phyloP scores from a whole-genome alignment of 805 yeast species.

The Candida manassasensis region DNA sequence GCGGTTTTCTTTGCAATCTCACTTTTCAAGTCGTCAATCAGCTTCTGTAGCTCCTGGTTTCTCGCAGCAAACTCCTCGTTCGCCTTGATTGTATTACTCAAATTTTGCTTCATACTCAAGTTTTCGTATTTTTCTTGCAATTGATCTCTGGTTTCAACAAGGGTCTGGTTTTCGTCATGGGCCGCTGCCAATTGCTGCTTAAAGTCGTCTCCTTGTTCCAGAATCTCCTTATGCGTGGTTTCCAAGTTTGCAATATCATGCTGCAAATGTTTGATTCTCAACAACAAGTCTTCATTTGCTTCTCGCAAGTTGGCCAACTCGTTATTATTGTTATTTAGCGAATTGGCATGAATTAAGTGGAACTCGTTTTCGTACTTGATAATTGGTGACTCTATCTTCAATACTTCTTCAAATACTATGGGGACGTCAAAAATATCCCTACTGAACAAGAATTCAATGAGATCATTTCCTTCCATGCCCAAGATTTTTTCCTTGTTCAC shows the following conservation, averaged over 20 bases:
- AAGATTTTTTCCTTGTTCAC: conserved; percentile 14
- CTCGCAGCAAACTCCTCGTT: conserved; percentile 34
- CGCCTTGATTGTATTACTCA: conserved; percentile 35
- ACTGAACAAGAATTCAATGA: conserved; percentile 17
- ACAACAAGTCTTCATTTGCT: conserved; percentile 27
- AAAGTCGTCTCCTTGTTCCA: conserved; percentile 27
- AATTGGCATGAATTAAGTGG: conserved; percentile 34
- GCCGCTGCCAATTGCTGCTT: conserved; percentile 18
- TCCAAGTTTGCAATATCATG: conserved; percentile 25
- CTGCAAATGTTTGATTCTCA: conserved; percentile 22
- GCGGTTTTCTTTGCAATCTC: conserved; percentile 1
- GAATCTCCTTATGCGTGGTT: conserved; percentile 34
- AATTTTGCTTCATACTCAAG: conserved; percentile 35
- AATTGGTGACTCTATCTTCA: conserved; percentile 19
- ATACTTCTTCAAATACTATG: conserved; percentile 11
- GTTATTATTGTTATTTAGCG: conserved; percentile 31
- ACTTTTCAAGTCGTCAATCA: conserved; percentile 21
- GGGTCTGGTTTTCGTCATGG: conserved; percentile 14
- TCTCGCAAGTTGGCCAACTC: conserved; percentile 37
- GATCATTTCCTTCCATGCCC: conserved; percentile 20
- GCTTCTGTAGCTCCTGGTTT: conserved; percentile 31
- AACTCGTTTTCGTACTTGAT: conserved; percentile 36
- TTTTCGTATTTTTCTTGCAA: conserved; percentile 23
- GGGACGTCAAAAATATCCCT: conserved; percentile 13
- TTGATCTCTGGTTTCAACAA: conserved; percentile 11